These are phyloP conservation scores for Escallonia herrerae DNA, from an alignment of 129 eudicot species.

Conservation along the genomic window DNA sequence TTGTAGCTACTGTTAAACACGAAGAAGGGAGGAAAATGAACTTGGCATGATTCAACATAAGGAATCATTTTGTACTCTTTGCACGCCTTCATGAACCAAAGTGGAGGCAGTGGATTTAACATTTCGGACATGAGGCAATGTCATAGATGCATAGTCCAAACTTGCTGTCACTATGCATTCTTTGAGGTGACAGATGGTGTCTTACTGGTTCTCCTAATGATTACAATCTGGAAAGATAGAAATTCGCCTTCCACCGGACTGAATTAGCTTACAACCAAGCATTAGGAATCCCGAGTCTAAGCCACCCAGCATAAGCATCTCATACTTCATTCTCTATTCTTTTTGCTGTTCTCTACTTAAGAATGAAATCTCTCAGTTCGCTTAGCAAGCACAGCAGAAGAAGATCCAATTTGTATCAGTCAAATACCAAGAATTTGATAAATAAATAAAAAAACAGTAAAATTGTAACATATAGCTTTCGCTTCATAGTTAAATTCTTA, in stretches of 20 bases:
- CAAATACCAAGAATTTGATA: background rate
- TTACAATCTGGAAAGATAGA: background rate
- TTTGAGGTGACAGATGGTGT: slow-evolving; percentile 5
- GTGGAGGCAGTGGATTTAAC: slow-evolving; percentile 3
- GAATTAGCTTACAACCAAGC: background rate
- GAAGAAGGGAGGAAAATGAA: background rate
- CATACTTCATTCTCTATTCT: slow-evolving; percentile 8
- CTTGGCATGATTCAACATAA: background rate
- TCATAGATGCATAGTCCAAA: slow-evolving; percentile 13
- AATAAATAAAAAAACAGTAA: background rate
- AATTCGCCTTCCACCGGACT: background rate
- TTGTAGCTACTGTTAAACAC: background rate
- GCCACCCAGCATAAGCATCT: slow-evolving; percentile 2
- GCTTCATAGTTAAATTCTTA: background rate
- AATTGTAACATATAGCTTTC: background rate
- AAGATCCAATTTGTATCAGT: slow-evolving; percentile 3
- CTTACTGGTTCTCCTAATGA: background rate
- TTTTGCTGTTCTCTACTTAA: slow-evolving; percentile 3
- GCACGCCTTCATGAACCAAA: background rate
- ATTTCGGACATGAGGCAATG: background rate
- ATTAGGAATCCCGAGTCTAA: background rate
- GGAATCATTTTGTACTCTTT: slow-evolving; percentile 7
- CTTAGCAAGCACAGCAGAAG: background rate
- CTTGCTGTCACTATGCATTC: slow-evolving; percentile 19
- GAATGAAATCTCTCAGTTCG: background rate